Evolutionary conservation across 768 basidiomycete genomes (phyloP).

Genomic region (Cystoderma amianthinum): DNA sequence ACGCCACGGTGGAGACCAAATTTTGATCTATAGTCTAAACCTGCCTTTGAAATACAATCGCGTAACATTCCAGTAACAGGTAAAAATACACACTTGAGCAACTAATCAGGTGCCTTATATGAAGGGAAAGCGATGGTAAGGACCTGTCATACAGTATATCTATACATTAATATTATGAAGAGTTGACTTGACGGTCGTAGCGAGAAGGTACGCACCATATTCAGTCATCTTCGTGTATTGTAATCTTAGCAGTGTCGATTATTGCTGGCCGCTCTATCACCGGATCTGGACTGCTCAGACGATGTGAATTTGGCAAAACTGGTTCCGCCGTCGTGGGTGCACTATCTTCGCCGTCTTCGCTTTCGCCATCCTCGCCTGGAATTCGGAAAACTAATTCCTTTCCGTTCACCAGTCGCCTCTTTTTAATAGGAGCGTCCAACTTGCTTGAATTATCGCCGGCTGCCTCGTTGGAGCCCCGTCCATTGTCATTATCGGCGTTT

Average conservation of each 20-base stretch:
- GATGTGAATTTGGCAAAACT: neutral
- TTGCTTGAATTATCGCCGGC: slow-evolving; percentile 15
- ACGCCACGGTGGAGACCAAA: too few species aligned
- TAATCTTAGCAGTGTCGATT: slow-evolving; percentile 29
- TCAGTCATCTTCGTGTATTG: slow-evolving; percentile 46
- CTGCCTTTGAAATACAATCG: too few species aligned
- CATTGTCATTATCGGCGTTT: slow-evolving; percentile 17
- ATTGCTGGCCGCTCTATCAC: slow-evolving; percentile 12
- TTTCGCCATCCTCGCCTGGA: slow-evolving; percentile 33
- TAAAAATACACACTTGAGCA: too few species aligned
- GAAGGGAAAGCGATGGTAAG: too few species aligned
- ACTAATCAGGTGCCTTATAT: too few species aligned
- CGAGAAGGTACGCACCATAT: neutral
- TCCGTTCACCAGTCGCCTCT: slow-evolving; percentile 75
- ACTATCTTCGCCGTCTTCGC: slow-evolving; percentile 19
- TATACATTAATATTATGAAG: too few species aligned
- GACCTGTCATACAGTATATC: too few species aligned
- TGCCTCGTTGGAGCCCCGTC: slow-evolving; percentile 14
- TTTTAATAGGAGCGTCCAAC: slow-evolving; percentile 54
- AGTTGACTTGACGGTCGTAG: too few species aligned
- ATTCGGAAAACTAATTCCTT: slow-evolving; percentile 53
- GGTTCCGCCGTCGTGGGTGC: slow-evolving; percentile 2
- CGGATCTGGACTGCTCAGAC: neutral
- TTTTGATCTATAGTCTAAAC: too few species aligned
- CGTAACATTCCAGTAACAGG: too few species aligned